Conservation (phyloP, 2,329 filamentous ascomycete genomes). For the Paracoccidioides lutzii region DNA sequence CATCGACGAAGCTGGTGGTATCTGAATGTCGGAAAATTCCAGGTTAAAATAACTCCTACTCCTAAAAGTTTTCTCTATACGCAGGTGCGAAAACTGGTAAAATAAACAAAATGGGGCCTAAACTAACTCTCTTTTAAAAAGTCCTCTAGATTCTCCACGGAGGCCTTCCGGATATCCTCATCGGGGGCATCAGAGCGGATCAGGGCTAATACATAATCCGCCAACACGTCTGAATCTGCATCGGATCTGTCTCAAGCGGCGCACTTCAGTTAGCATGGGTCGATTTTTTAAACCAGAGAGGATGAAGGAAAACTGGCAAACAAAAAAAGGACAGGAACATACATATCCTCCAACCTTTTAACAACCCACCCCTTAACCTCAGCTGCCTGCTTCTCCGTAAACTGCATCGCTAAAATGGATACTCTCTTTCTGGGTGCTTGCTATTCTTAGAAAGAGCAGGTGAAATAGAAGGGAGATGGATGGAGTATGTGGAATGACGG, state of each 20-base stretch:
- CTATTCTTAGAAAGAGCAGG: too few relatives aligned
- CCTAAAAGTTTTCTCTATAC: background rate
- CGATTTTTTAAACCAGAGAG: too few relatives aligned
- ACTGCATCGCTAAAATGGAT: slow-evolving; percentile 32
- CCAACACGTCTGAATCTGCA: slow-evolving; percentile 48
- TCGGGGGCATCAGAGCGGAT: slow-evolving; percentile 44
- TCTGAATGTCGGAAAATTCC: slow-evolving; percentile 22
- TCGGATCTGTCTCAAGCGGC: slow-evolving; percentile 36
- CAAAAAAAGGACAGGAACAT: slow-evolving; percentile 16
- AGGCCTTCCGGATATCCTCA: slow-evolving; percentile 40
- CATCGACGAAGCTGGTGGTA: slow-evolving; percentile 42
- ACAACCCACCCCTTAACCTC: slow-evolving; percentile 47
- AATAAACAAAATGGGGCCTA: background rate
- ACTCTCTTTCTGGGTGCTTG: too few relatives aligned
- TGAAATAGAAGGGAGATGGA: too few relatives aligned
- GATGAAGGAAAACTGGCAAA: background rate
- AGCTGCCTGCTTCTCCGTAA: slow-evolving; percentile 40
- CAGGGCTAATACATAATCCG: slow-evolving; percentile 49
- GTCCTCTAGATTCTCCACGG: slow-evolving; percentile 44
- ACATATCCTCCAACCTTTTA: slow-evolving; percentile 46
- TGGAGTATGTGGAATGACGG: too few relatives aligned
- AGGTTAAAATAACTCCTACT: background rate
- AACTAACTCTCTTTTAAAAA: slow-evolving; percentile 42
- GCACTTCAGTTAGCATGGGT: too few relatives aligned
- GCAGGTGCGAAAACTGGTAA: slow-evolving; percentile 3